Evolutionary conservation across 805 yeast species (phyloP).

Genomic region (Monosporozyma unispora): DNA sequence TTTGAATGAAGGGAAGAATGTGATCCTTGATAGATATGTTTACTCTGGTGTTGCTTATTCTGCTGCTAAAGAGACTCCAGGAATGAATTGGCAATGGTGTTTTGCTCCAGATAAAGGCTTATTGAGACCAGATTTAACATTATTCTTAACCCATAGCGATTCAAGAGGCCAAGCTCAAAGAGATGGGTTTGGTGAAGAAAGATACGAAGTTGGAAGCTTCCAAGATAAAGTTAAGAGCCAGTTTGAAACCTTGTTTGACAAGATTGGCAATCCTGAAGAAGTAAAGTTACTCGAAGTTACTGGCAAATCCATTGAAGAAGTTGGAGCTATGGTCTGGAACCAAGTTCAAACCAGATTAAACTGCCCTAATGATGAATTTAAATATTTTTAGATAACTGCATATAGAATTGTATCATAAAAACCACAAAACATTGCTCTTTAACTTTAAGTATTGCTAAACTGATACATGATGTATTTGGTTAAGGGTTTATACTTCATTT

Average conservation of each 20-base stretch:
- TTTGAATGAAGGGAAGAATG: conserved; percentile 39
- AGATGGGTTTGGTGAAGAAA: conserved; percentile 87
- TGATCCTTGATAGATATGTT: conserved; percentile 78
- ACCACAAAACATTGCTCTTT: neutral
- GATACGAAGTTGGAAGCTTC: conserved; percentile 71
- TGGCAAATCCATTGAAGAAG: conserved; percentile 47
- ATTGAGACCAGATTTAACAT: conserved; percentile 74
- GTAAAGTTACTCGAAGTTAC: conserved; percentile 54
- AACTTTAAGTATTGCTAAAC: neutral
- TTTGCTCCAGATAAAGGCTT: conserved; percentile 71
- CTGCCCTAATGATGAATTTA: neutral
- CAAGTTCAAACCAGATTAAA: conserved; percentile 10
- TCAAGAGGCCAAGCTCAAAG: conserved; percentile 36
- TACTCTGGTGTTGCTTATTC: conserved; percentile 93
- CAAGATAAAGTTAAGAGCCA: conserved; percentile 61
- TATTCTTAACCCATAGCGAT: conserved; percentile 56
- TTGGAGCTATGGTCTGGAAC: conserved; percentile 39
- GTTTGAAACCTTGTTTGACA: conserved; percentile 30
- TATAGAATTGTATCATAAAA: neutral
- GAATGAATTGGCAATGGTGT: conserved; percentile 69
- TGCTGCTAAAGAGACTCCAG: conserved; percentile 53
- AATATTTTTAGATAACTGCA: conserved; percentile 2
- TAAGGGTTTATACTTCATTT: neutral
- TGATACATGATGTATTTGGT: neutral
- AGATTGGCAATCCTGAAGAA: conserved; percentile 7